Evolutionary conservation across 495 filamentous ascomycete genomes (phyloP), one percentile per base, ranked within the genome.

Genomic region (Peziza echinospora): DNA sequence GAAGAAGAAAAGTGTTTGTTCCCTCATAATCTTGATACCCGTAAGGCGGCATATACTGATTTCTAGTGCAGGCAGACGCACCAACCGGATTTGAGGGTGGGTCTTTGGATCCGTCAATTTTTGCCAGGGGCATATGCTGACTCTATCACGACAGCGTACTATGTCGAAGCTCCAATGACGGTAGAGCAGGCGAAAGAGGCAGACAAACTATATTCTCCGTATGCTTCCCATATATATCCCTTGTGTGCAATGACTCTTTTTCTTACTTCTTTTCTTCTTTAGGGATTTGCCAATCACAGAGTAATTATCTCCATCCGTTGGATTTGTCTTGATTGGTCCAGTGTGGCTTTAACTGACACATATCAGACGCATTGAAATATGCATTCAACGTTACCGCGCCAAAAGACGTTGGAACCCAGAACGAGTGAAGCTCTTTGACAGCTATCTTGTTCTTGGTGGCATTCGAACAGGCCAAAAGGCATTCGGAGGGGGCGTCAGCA

Each of bases 391-490:
- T 7, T 99, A 76, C 65, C 68, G 76, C 49, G 66, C 69, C 37
- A 77, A 73, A 30, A 81, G 85, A 21, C 84, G 80, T 47, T 68
- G 93, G 46, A 72, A 84, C 46, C 57, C 63, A 9, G 60, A 68
- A 2, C 71, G 74, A 45, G 62, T 69, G 21, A 64, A 67, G 24
- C 56, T 89, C 21, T 91, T 99, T 65, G 66, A 71, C 47, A 78
- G 78, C 47, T 94, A 86, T 53, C 68, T 96, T 21, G 61, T 70
- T 21, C 80, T 84, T 25, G 89, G 89, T n/a, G 91, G 91, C 7
- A 70, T 96, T 26, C 75, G 78, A 24, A 53, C 70, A 13, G 70
- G 67, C 0, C 70, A 63, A 0, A 81, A 80, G 44, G 72, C 76
- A 54, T 91, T 84, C 49, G 70, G 66, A 9, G 76, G 75, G 2